Base-by-base conservation (phyloP, 192 early-diverging fungal species). In the Lobosporangium transversale region DNA sequence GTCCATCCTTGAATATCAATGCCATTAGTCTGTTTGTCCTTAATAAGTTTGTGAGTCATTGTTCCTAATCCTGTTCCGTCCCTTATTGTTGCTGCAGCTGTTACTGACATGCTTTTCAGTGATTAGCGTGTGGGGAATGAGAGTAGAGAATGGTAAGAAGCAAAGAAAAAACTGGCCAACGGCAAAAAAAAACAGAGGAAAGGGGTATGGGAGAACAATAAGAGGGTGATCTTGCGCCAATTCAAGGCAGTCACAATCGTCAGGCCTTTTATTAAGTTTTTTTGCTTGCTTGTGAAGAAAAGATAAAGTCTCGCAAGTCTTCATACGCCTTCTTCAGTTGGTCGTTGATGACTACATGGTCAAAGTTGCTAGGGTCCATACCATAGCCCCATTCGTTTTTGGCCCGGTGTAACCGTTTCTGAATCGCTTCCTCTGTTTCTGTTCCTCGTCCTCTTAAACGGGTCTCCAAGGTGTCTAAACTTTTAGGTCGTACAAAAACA, bases 401-500 rank as follows among this genome's bases (percentile, higher is more conserved):
- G 0, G 94, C 93, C 2, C 89, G 83, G 11, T 78, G 81, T 54
- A 98, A 63, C 3, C 96, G 85, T 65, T 89, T 88, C 52, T 83
- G 49, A 31, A 96, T 73, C 32, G 89, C 90, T 24, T 90, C 85
- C 49, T 95, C 94, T 27, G 83, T 89, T 62, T 98, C 96, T 7
- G 96, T 96, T 5, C 89, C 90, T 7, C 96, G 85, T 23, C 90
- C 87, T 40, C 89, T 84, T 66, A 98, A 70, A 27, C 96, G 81
- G 24, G 67, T 52, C 71, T 98, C 96, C 18, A 98, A 83, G 24
- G 85, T 86, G 14, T 86, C 87, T 52, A 89, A 66, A n/a, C 81
- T 86, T 10, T 90, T 91, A 44, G 95, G 95, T 17, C 91, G 88
- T 36, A 97, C 66, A 60, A 97, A 95, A 4, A 97, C 66, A 67